phyloP scores from a whole-genome alignment of 805 yeast genomes.

The Candida koratica region DNA sequence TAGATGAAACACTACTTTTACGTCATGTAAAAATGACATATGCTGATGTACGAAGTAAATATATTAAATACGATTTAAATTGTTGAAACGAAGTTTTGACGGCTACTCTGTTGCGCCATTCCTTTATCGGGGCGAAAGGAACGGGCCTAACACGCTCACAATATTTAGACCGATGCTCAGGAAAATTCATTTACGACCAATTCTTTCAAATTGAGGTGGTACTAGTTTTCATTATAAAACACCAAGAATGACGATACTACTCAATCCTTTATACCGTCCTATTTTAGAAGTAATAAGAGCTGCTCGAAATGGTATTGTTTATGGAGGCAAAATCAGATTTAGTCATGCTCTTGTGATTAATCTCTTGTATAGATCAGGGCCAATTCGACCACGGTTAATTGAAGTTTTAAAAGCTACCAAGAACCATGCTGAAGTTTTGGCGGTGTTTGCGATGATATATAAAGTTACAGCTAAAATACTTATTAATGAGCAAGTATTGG shows the following conservation, averaged over 20 bases:
- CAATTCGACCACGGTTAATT: slow-evolving; percentile 40
- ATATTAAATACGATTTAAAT: too few species aligned
- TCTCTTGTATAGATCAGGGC: slow-evolving; percentile 51
- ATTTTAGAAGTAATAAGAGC: slow-evolving; percentile 34
- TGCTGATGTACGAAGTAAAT: too few species aligned
- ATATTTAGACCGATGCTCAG: slow-evolving; percentile 5
- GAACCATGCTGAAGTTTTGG: slow-evolving; percentile 54
- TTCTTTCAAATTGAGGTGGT: too few species aligned
- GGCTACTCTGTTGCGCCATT: too few species aligned
- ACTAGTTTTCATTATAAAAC: too few species aligned
- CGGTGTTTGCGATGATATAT: slow-evolving; percentile 52
- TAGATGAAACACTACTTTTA: too few species aligned
- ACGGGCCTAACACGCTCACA: too few species aligned
- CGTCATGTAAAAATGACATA: too few species aligned
- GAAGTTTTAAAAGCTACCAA: slow-evolving; percentile 50
- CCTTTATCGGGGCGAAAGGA: too few species aligned
- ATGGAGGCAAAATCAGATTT: slow-evolving; percentile 60
- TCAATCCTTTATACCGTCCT: slow-evolving; percentile 27
- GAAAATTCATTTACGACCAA: slow-evolving; percentile 1
- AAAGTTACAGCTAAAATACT: slow-evolving; percentile 36
- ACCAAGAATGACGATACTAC: slow-evolving; percentile 23
- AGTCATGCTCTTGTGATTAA: slow-evolving; percentile 64
- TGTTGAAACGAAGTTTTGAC: too few species aligned
- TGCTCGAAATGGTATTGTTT: slow-evolving; percentile 48
- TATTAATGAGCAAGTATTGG: slow-evolving; percentile 30